Evolutionary conservation across 164 flowering plant species (phyloP), one percentile per base, ranked within the genome.

Genomic region (Echeveria elegans): DNA sequence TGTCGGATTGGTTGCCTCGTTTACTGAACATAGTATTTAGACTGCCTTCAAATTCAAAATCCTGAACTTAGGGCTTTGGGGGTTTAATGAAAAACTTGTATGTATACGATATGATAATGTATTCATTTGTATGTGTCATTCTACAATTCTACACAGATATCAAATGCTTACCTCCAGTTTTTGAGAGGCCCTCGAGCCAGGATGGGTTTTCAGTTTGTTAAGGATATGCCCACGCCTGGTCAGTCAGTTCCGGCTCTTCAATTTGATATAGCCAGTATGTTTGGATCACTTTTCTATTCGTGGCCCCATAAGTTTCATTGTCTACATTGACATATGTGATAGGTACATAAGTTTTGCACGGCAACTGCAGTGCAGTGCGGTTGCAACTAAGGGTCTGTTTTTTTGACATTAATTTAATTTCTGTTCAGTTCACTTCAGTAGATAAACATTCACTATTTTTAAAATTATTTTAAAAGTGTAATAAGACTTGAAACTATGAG

Each of bases 181-280:
- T 68, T 89, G 75, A 69, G 65, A 73, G 97, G 97, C 9, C 69
- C 82, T 59, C 77, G 77, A 19, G 71, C 83, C 65, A 72, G 80
- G 72, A 82, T 91, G 72, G 76, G 71, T 15, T 71, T 89, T 64
- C 92, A 89, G 53, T 94, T 86, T 79, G 83, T 89, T 68, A 87
- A 89, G 79, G 97, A 92, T 75, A 91, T 91, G 96, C 99, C 97
- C 5, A 94, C 86, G 76, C 76, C 80, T 68, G 88, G 45, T 74
- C 61, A 11, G 61, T 82, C 85, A 3, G 37, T 7, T 34, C n/a
- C n/a, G n/a, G n/a, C n/a, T n/a, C n/a, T n/a, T n/a, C n/a, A n/a
- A 70, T 68, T 88, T 66, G 99, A 94, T 75, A 75, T 91, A 31
- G 73, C 99, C 63, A 85, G 96, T 78, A 78, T 86, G 56, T 85